Base-by-base conservation (phyloP, 2,329 filamentous ascomycete species). In the Cytospora leucostoma region DNA sequence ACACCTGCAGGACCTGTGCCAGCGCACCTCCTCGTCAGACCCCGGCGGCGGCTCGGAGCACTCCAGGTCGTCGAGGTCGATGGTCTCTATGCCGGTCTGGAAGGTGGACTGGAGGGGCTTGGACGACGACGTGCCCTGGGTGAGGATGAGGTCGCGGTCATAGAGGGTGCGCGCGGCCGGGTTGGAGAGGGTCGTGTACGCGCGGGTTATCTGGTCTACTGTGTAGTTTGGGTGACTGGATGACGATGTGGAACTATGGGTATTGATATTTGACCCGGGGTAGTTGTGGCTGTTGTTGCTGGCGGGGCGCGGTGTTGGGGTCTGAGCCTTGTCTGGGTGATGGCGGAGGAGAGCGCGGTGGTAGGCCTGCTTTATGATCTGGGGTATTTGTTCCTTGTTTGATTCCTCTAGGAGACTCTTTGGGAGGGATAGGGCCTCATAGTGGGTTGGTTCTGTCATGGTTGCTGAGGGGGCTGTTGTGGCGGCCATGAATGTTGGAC, bases 61-160 rank as follows among this genome's bases (percentile, higher is more conserved):
- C 10, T 74, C 75, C 27, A 89, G 74, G 71, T 90, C 88, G 74
- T 90, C 88, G 7, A 90, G 79, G 71, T 90, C 88, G 38, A 88
- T 76, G 3, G 79, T 82, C 71, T 90, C 87, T 50, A 88, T 79
- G 6, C 86, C 86, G 0, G 85, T 88, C 67, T 80, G 80, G 70
- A 84, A 84, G 27, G 68, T 61, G 61, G 72, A 61, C 63, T 68
- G 61, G 57, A 64, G 11, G 44, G 44, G 44, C 7, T 21, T 62
- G 55, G 67, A 67, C 56, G 52, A 49, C 19, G 38, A 52, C 19
- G 56, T 64, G 32, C 35, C 58, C 38, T 38, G n/a, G 71, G 71
- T 38, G 71, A 68, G 55, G 75, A 72, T 35, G 44, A 88, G 74
- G 13, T 77, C 72, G 8, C 76, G 74, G 71, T 88, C 82, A 76